A percentile compares a stretch with the other conserved stretches of the same genome.
Conservation (phyloP, 768 basidiomycete species). For the Rhizopogon vinicolor region DNA sequence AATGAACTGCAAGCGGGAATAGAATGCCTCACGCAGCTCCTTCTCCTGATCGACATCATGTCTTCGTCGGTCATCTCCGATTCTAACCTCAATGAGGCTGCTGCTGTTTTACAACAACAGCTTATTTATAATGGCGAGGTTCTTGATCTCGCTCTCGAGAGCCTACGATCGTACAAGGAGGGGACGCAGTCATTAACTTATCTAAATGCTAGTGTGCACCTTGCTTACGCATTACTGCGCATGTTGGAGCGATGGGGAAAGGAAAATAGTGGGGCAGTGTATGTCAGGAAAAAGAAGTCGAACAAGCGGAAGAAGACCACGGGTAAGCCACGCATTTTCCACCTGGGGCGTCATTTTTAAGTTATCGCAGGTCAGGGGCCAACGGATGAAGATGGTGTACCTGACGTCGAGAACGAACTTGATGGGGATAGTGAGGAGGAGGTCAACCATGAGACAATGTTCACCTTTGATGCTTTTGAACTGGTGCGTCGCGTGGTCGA, state of each 20-base stretch:
- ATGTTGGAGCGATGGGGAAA: conserved; percentile 91
- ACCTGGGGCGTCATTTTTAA: conserved; percentile 3
- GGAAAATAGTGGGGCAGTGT: conserved; percentile 58
- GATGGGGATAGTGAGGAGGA: conserved; percentile 53
- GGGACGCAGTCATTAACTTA: conserved; percentile 77
- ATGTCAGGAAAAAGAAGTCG: conserved; percentile 65
- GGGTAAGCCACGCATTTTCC: conserved; percentile 29
- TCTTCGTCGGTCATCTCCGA: conserved; percentile 41
- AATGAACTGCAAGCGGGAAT: conserved; percentile 91
- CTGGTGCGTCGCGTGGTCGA: conserved; percentile 46
- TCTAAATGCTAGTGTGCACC: conserved; percentile 80
- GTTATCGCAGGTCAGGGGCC: conserved; percentile 28
- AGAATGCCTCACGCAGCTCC: conserved; percentile 89
- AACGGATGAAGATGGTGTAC: conserved; percentile 57
- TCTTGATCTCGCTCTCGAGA: conserved; percentile 81
- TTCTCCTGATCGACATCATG: conserved; percentile 87
- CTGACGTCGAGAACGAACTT: conserved; percentile 59
- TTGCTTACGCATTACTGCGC: conserved; percentile 79
- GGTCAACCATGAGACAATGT: conserved; percentile 76
- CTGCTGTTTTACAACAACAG: conserved; percentile 80
- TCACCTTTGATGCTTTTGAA: conserved; percentile 91
- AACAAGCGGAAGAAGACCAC: conserved; percentile 50
- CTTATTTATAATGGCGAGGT: conserved; percentile 95
- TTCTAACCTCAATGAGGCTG: conserved; percentile 59
- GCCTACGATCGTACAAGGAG: conserved; percentile 72